Percentiles rank a stretch among this genome's conserved stretches.
These are phyloP conservation scores for Kalaharituber pfeilii DNA, from an alignment of 2,329 filamentous ascomycete species.

Conservation along the genomic window DNA sequence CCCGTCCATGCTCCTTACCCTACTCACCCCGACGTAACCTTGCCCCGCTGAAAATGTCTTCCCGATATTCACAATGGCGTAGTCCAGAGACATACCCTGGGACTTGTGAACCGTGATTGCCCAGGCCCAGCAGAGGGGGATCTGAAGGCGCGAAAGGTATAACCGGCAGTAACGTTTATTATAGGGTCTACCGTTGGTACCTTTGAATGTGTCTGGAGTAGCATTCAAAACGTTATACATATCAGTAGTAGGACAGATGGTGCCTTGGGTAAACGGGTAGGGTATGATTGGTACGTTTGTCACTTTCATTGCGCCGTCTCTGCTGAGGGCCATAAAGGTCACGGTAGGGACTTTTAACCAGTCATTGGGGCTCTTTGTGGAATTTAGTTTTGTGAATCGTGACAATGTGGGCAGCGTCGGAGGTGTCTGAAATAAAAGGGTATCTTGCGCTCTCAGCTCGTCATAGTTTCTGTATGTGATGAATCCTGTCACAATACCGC, in stretches of 20 bases:
- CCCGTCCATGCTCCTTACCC: conserved; percentile 36
- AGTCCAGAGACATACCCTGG: conserved; percentile 45
- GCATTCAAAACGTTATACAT: not conserved
- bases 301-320: not conserved
- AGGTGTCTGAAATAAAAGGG: not conserved
- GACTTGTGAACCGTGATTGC: conserved; percentile 47
- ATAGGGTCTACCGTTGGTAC: too few relatives aligned
- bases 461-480: too few relatives aligned
- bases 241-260: not conserved
- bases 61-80: conserved; percentile 38
- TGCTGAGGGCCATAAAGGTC: not conserved
- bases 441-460: not conserved
- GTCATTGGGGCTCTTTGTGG: not conserved
- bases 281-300: not conserved
- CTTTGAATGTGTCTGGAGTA: not conserved
- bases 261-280: not conserved
- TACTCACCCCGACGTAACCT: conserved; percentile 44
- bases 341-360: not conserved
- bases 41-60: conserved; percentile 40
- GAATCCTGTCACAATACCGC: not conserved
- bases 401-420: not conserved
- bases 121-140: conserved; percentile 43
- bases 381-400: not conserved
- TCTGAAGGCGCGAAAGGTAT: conserved; percentile 39
- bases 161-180: too few relatives aligned